A percentile compares a stretch with the other conserved stretches of the same genome.
These are phyloP conservation scores for Crotalaria pallida DNA, from an alignment of 306 rosid species.

Conservation along the genomic window DNA sequence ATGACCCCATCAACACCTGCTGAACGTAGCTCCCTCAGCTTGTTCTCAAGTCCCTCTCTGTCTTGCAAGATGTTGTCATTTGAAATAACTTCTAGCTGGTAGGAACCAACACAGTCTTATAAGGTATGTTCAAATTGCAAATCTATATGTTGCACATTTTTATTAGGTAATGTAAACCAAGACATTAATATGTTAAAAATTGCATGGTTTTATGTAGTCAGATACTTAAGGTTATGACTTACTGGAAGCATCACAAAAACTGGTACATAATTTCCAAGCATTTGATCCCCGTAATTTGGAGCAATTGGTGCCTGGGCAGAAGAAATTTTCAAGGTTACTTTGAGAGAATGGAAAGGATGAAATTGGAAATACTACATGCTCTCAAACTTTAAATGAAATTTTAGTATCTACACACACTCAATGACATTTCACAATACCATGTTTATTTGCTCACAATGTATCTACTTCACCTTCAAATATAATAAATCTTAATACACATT, in stretches of 20 bases:
- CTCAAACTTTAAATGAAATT: no score
- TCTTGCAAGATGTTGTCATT: slow-evolving; percentile 50
- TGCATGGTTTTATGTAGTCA: not conserved
- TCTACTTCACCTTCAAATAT: no score
- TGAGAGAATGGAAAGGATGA: slow-evolving; percentile 9
- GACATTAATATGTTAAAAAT: not conserved
- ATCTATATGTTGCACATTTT: not conserved
- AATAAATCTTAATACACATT: no score
- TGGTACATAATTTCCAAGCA: slow-evolving; percentile 82
- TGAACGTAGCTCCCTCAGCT: slow-evolving; percentile 40
- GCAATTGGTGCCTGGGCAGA: slow-evolving; percentile 34
- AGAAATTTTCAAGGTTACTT: not conserved
- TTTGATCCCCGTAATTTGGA: slow-evolving; percentile 26
- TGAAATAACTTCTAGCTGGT: slow-evolving; percentile 64
- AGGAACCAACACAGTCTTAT: no score
- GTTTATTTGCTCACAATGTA: no score
- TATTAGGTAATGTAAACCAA: not conserved
- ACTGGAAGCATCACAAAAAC: slow-evolving; percentile 87
- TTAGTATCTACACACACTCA: no score
- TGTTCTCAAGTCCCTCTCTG: slow-evolving; percentile 30
- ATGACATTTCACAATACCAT: no score
- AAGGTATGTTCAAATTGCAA: no score
- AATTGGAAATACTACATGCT: not conserved
- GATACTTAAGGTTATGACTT: slow-evolving; percentile 30
- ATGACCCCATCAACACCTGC: slow-evolving; percentile 79